Evolutionary conservation across 805 yeast species (phyloP).

Genomic region (Ogataea salicorniae): DNA sequence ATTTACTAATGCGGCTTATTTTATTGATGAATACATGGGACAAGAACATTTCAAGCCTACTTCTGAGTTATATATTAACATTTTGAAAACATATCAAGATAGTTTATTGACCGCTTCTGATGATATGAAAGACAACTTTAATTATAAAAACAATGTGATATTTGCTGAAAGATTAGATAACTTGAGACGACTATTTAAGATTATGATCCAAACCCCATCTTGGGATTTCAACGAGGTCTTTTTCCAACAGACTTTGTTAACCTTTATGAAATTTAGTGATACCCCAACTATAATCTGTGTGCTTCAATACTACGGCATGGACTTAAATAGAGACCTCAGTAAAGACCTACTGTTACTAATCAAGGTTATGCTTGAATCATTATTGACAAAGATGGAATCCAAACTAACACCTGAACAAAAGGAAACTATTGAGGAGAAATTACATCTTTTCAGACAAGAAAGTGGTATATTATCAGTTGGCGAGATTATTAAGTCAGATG

Average conservation of each 20-base stretch:
- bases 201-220: conserved; percentile 11
- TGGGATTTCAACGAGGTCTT: conserved; percentile 17
- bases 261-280: conserved; percentile 26
- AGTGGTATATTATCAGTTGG: conserved; percentile 18
- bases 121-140: not conserved
- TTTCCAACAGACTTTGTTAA: conserved; percentile 12
- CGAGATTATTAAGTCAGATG: conserved; percentile 3
- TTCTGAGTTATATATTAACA: conserved; percentile 13
- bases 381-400: conserved; percentile 20
- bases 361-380: conserved; percentile 15
- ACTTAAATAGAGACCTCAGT: conserved; percentile 6
- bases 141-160: conserved; percentile 1
- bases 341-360: conserved; percentile 14
- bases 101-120: conserved; percentile 8
- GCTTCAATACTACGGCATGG: conserved; percentile 22
- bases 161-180: conserved; percentile 9
- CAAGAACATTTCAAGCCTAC: conserved; percentile 11
- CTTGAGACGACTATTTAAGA: conserved; percentile 13
- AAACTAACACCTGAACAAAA: conserved; percentile 9
- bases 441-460: conserved; percentile 11
- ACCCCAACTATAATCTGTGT: conserved; percentile 20
- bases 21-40: conserved; percentile 27
- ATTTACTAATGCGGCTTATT: conserved; percentile 27
- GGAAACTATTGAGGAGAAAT: conserved; percentile 3
- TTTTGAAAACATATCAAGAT: conserved; percentile 14